Base-by-base conservation (phyloP, 768 basidiomycete species). In the Mycena vulgaris region DNA sequence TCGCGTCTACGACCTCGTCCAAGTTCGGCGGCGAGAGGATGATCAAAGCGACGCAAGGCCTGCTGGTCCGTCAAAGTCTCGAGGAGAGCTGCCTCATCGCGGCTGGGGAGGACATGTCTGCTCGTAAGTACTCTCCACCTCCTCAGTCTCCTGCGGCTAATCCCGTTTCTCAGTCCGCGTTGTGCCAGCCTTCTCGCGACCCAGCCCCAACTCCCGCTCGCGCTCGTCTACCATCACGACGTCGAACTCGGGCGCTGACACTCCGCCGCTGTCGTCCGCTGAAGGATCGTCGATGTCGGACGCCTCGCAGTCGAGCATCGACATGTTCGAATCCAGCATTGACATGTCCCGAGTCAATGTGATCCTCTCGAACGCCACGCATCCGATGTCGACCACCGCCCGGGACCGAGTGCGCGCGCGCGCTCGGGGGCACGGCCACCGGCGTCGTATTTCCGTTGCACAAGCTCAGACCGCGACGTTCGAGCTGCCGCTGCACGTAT, bases 231-330 rank as follows among this genome's bases (percentile, higher is more conserved):
- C 92, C 0, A 90, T 87, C 74, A 92, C 91, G 0, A 86, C 84
- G 0, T 85, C 84, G 0, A 90, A 88, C 75, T 92, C 92, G 16
- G 92, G 91, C 39, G 83, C 80, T 17, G 91, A 93, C 14, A 93
- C 93, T 0, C 92, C 92, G 7, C 92, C 93, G 0, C 84, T 94
- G 5, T 92, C 91, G 1, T 77, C 85, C 6, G 92, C 89, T 0
- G 93, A 93, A 67, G 89, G 89, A 4, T 91, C 91, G 1, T 93
- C 89, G 0, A 80, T 89, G 53, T 92, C 90, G 0, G 92, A 89
- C 6, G 91, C 90, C 33, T 94, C 93, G 0, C 88, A 92, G 77
- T 93, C 92, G n/a, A n/a, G n/a, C n/a, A n/a, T n/a, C n/a, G n/a
- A n/a, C n/a, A n/a, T n/a, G n/a, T n/a, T n/a, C n/a, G n/a, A n/a